Evolutionary conservation across 345 rosid species (phyloP), one percentile per base, ranked within the genome.

Genomic region (Gossypium australe): DNA sequence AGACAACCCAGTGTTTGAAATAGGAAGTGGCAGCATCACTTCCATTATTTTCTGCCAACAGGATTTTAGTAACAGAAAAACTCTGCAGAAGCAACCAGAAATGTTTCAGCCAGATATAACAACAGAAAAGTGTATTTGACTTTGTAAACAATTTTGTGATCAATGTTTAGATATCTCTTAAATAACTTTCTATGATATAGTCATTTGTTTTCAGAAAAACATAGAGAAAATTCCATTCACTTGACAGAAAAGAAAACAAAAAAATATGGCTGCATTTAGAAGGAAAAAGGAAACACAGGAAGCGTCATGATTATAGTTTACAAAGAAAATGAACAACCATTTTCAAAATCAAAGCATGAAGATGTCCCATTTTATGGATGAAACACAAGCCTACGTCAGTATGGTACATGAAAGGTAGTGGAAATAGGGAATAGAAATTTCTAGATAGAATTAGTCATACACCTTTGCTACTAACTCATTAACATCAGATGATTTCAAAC

Each of bases 1-100:
- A 24, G 76, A 85, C 87, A 85, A 94, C 90, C 98, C 99, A 93
- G 77, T 95, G 92, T 62, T 84, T 89, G 85, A 90, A 86, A 81
- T 78, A 89, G 70, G 97, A 87, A 76, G 76, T 82, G 76, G 79
- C 62, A 75, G 84, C 63, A 67, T 67, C 80, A 72, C 69, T 80
- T 77, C 84, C 94, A 76, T 75, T 79, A 61, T 78, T 76, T 73
- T 87, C 97, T 64, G 88, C 82, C 83, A 89, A 73, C 81, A 89
- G 75, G 48, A 76, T 80, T 82, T 85, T 91, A 22, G 83, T 74
- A 55, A 91, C 82, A 65, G 89, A 79, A 79, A 95, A 89, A 80
- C 96, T 87, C 97, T 95, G 96, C 82, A 75, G 67, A 77, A 47
- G 48, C 53, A 70, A 55, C 38, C 6, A 25, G 16, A 67, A 63